A percentile compares a stretch with the other conserved stretches of the same genome.
These are phyloP conservation scores for Pythium rishiriense DNA, from an alignment of 352 stramenopile genomes.

Conservation along the genomic window DNA sequence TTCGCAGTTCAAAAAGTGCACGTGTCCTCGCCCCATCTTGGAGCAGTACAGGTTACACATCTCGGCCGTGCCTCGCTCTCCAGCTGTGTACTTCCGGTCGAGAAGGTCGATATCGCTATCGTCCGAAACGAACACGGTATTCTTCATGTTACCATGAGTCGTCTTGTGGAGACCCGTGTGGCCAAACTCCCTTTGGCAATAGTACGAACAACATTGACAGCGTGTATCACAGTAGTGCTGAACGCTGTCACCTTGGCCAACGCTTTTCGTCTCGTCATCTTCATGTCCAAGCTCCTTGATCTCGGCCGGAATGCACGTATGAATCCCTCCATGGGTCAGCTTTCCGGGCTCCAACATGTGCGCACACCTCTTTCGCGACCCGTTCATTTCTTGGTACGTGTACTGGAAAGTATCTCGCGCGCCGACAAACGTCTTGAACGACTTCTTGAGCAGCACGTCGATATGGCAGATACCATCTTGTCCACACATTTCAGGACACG, in stretches of 20 bases:
- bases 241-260: neutral
- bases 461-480: constrained; percentile 65
- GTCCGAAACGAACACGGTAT: constrained; percentile 68
- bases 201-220: constrained; percentile 75
- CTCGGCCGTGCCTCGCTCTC: constrained; percentile 64
- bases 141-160: constrained; percentile 78
- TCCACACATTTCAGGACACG: constrained; percentile 50
- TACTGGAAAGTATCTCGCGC: constrained; percentile 60
- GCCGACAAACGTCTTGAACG: constrained; percentile 60
- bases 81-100: constrained; percentile 67
- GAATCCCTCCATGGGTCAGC: constrained; percentile 39
- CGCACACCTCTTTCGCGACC: constrained; percentile 57
- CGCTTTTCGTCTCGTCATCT: constrained; percentile 20
- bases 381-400: constrained; percentile 80
- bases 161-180: constrained; percentile 57
- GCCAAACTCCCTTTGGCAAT: constrained; percentile 59
- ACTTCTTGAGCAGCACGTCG: constrained; percentile 67
- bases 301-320: constrained; percentile 42
- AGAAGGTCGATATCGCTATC: constrained; percentile 57
- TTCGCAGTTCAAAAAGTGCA: constrained; percentile 72
- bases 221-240: constrained; percentile 70
- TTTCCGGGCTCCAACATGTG: constrained; percentile 38
- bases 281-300: constrained; percentile 1
- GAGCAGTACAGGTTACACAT: constrained; percentile 83
- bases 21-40: constrained; percentile 72